Conservation (phyloP, 2,329 filamentous ascomycete species). For the Huntiella decipiens region DNA sequence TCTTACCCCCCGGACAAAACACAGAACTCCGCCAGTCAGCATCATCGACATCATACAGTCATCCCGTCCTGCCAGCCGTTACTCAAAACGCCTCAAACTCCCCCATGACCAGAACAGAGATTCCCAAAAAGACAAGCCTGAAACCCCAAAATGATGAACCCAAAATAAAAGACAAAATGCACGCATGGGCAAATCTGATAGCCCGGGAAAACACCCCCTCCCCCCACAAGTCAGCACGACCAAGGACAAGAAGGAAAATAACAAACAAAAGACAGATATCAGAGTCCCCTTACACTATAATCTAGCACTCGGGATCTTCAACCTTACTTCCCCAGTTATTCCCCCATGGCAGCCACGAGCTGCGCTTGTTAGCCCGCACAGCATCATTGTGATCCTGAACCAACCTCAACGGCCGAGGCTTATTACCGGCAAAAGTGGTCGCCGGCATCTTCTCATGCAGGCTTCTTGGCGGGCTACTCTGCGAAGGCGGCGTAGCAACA, state of each 20-base stretch:
- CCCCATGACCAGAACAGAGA: too few relatives aligned
- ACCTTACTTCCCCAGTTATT: constrained; percentile 31
- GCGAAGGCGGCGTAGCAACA: constrained; percentile 25
- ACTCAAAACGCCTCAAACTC: too few relatives aligned
- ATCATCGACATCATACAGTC: too few relatives aligned
- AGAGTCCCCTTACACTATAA: not conserved
- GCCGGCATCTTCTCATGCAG: constrained; percentile 27
- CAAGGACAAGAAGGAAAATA: not conserved
- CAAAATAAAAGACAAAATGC: too few relatives aligned
- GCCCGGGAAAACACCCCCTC: too few relatives aligned
- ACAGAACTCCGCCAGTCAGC: too few relatives aligned
- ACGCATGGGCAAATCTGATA: too few relatives aligned
- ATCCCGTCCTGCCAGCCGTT: too few relatives aligned
- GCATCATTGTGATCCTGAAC: constrained; percentile 56
- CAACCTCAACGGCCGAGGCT: constrained; percentile 67
- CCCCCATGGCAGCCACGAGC: constrained; percentile 47
- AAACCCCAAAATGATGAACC: too few relatives aligned
- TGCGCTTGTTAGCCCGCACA: constrained; percentile 34
- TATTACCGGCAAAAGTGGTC: constrained; percentile 43
- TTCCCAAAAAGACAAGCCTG: too few relatives aligned
- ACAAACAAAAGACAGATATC: not conserved
- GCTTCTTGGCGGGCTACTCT: constrained; percentile 31
- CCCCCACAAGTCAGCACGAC: not conserved
- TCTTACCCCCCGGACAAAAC: too few relatives aligned
- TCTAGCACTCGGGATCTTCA: constrained; percentile 15